A percentile compares a stretch with the other conserved stretches of the same genome.
These are phyloP conservation scores for Pleodorina starrii DNA, from an alignment of 139 green algal genomes.

Conservation along the genomic window DNA sequence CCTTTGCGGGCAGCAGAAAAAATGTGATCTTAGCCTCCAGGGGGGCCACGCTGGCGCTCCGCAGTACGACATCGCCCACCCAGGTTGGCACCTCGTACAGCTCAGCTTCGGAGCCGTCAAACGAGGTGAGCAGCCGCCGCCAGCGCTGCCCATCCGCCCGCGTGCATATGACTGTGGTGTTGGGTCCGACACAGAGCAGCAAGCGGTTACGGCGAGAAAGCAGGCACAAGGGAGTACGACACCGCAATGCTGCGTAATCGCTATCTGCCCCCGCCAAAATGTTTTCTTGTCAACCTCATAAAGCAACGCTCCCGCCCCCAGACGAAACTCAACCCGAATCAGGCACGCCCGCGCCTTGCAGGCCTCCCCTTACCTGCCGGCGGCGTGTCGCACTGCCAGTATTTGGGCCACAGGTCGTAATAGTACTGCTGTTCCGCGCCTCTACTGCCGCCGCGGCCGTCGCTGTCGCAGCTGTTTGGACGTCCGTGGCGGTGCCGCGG, in stretches of 20 bases:
- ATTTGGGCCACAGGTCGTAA: constrained; percentile 48
- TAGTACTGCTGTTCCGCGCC: constrained; percentile 14
- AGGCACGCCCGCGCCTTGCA: too few species aligned
- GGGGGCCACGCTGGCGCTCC: not conserved
- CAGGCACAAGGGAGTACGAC: too few species aligned
- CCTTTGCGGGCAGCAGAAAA: not conserved
- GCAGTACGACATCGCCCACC: not conserved
- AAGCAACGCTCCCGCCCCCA: too few species aligned
- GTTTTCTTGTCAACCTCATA: too few species aligned
- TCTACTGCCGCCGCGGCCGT: not conserved
- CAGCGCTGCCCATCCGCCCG: constrained; percentile 6
- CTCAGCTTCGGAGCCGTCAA: not conserved
- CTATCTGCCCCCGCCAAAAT: too few species aligned
- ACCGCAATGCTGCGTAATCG: too few species aligned
- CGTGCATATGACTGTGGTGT: not conserved
- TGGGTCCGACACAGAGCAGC: too few species aligned
- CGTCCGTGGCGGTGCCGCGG: not conserved
- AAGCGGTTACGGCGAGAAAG: too few species aligned
- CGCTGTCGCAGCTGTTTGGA: not conserved
- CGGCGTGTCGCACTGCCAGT: constrained; percentile 39
- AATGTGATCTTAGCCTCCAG: not conserved
- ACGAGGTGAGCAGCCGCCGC: not conserved
- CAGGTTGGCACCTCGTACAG: not conserved
- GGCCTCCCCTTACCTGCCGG: constrained; percentile 46
- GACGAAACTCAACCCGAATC: too few species aligned